phyloP scores from a whole-genome alignment of 441 rosid species.

The Populus hybrid region DNA sequence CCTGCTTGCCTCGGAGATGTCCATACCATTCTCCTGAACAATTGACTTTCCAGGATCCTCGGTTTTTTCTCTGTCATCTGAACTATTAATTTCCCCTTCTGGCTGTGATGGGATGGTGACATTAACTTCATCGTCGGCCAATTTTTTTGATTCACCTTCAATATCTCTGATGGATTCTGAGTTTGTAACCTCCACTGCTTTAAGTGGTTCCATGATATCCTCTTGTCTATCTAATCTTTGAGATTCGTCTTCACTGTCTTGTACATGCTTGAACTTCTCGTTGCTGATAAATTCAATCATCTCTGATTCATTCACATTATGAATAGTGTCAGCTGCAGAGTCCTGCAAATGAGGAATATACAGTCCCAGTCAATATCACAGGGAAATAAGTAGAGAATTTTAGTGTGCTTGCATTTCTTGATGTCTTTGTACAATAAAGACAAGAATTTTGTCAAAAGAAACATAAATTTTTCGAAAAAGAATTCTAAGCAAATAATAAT shows the following conservation, averaged over 20 bases:
- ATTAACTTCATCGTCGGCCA: slow-evolving; percentile 5
- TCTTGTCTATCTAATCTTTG: slow-evolving; percentile 4
- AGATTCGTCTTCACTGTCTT: slow-evolving; percentile 17
- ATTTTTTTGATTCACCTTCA: slow-evolving; percentile 14
- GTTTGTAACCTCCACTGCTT: background rate
- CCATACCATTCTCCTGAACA: background rate
- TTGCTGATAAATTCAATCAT: background rate
- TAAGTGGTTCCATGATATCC: slow-evolving; percentile 7
- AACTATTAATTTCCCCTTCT: slow-evolving; percentile 14
- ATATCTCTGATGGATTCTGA: slow-evolving; percentile 11
- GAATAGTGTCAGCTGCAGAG: slow-evolving; percentile 7
- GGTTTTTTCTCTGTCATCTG: background rate
- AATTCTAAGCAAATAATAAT: background rate
- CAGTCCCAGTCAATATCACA: slow-evolving; percentile 21
- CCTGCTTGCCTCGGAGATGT: background rate
- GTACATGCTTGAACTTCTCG: slow-evolving; percentile 13
- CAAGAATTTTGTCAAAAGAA: background rate
- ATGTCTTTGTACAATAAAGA: background rate
- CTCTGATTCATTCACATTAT: background rate
- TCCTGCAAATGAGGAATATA: slow-evolving; percentile 17
- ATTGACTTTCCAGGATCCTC: background rate
- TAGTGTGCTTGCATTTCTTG: background rate
- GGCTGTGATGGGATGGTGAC: background rate
- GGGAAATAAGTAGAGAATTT: background rate
- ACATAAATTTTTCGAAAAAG: background rate